These are phyloP conservation scores for Ogataea salicorniae DNA, from an alignment of 805 yeast genomes.

Conservation along the genomic window DNA sequence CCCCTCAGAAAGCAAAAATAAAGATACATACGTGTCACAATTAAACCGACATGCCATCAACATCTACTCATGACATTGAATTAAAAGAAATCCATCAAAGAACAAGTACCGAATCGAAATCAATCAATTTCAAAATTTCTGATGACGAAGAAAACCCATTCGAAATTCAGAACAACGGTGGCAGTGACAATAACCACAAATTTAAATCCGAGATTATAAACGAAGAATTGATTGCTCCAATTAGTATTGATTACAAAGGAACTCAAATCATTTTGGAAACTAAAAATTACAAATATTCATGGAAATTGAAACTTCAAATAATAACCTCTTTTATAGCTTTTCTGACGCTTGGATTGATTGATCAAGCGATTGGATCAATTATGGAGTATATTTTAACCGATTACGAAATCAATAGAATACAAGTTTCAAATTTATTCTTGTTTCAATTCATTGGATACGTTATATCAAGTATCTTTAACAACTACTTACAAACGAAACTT, in stretches of 20 bases:
- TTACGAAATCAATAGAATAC: constrained; percentile 44
- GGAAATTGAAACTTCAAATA: constrained; percentile 39
- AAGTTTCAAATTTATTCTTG: constrained; percentile 45
- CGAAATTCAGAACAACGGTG: neutral
- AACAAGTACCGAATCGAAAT: neutral
- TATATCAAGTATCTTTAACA: constrained; percentile 45
- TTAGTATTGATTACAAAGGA: constrained; percentile 14
- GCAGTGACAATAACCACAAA: neutral
- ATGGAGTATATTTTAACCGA: constrained; percentile 46
- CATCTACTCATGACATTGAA: neutral
- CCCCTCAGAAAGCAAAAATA: too few species aligned
- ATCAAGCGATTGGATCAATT: constrained; percentile 57
- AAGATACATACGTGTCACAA: too few species aligned
- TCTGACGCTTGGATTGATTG: constrained; percentile 49
- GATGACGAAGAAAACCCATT: neutral
- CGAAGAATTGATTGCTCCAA: neutral
- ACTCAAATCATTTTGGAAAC: constrained; percentile 32
- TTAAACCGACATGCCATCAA: too few species aligned
- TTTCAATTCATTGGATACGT: constrained; percentile 53
- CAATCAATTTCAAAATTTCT: neutral
- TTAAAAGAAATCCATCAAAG: neutral
- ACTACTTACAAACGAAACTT: constrained; percentile 32
- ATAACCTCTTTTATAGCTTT: constrained; percentile 35
- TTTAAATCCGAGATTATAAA: neutral
- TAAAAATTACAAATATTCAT: constrained; percentile 34